A percentile compares a stretch with the other conserved stretches of the same genome.
phyloP scores from a whole-genome alignment of 2,329 filamentous ascomycete species.

The Ilyonectria robusta region DNA sequence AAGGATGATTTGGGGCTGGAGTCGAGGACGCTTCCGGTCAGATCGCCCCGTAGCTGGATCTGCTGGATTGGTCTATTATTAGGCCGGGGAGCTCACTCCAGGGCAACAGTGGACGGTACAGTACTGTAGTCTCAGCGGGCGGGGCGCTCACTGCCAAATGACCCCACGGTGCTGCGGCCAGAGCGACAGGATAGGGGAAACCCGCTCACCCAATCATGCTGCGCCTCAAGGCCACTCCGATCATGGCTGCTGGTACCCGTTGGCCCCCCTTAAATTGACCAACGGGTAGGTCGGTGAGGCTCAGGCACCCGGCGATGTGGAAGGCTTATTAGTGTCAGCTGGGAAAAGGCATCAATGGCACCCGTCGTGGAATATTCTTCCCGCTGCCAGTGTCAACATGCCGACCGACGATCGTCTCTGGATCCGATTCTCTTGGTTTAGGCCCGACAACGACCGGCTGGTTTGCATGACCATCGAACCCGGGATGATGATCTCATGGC shows the following conservation, averaged over 20 bases:
- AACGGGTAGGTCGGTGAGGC: not conserved
- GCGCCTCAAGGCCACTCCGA: slow-evolving; percentile 27
- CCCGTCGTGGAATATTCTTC: not conserved
- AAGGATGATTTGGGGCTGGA: slow-evolving; percentile 4
- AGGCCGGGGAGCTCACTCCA: slow-evolving; percentile 10
- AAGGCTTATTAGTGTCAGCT: not conserved
- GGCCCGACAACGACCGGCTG: not conserved
- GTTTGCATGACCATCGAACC: not conserved
- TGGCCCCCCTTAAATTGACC: too few species aligned
- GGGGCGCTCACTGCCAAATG: slow-evolving; percentile 7
- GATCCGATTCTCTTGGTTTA: not conserved
- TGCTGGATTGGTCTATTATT: slow-evolving; percentile 26
- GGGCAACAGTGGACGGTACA: slow-evolving; percentile 6
- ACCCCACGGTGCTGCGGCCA: slow-evolving; percentile 14
- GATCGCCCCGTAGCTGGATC: slow-evolving; percentile 7
- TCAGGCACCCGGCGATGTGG: not conserved
- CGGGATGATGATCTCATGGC: not conserved
- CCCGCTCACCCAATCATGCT: slow-evolving; percentile 23
- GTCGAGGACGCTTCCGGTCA: slow-evolving; percentile 2
- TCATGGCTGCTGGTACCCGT: not conserved
- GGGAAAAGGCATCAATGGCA: not conserved
- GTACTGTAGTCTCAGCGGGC: slow-evolving; percentile 5
- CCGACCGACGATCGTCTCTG: not conserved
- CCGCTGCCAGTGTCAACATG: slow-evolving; percentile 1
- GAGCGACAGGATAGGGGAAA: not conserved